Evolutionary conservation across 2,329 filamentous ascomycete species (phyloP), one percentile per base, ranked within the genome.

Genomic region (Nothomitra cinnamomea): DNA sequence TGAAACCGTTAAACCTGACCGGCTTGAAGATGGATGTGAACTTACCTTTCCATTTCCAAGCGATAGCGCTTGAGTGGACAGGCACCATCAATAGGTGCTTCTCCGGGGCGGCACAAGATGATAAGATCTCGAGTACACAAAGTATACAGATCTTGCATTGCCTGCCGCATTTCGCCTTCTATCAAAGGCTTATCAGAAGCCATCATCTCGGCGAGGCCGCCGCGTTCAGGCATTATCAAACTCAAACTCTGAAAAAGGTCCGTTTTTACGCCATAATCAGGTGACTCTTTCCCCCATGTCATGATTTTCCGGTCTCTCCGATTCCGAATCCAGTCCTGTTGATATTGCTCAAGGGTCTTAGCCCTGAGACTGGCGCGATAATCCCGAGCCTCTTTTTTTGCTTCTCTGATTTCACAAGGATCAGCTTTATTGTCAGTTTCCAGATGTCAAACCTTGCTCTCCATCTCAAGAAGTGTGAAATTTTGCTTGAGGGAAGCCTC

Each of bases 221-320:
- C 35, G 17, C 41, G 51, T 52, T 55, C 51, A 5, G 51, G 38
- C 36, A 57, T 48, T 1, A 55, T 13, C 15, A 5, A 15, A 24
- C 10, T 51, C n/a, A 56, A 51, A 28, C 52, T 51, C 12, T 53
- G 49, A 4, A 25, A 15, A 15, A 56, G 42, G 41, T 55, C 50
- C 25, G 41, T 55, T 40, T 51, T 55, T 19, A 1, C 19, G 22
- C 36, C 28, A 43, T 56, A 22, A 15, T 55, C 17, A 15, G 49
- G 24, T 35, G 24, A 10, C 42, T 51, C 49, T 41, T 55, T 56
- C 2, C 49, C 49, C 2, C 53, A 35, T 2, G 41, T 55, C 41
- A 24, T 53, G 13, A 55, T 19, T 42, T 56, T 56, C 49, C 32
- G 55, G 43, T 54, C 55, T 17, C 53, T 52, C 38, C 48, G 25